These are phyloP conservation scores for Aureobasidium mangrovei DNA, from an alignment of 2,329 filamentous ascomycete species.

Conservation along the genomic window DNA sequence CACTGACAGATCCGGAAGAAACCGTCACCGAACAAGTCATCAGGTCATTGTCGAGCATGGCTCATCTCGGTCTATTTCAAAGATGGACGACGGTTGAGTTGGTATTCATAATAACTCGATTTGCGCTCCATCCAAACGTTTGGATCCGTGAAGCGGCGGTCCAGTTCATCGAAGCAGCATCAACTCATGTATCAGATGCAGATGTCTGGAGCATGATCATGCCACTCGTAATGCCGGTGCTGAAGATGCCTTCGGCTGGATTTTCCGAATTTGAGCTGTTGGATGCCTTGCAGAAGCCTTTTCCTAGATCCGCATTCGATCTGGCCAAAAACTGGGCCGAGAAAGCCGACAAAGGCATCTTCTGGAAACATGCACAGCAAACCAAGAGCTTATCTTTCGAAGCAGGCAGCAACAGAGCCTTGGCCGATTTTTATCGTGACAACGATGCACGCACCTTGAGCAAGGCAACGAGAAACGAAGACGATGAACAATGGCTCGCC, in stretches of 20 bases:
- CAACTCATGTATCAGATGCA: conserved; percentile 65
- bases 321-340: conserved; percentile 78
- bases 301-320: conserved; percentile 74
- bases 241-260: conserved; percentile 63
- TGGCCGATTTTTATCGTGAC: conserved; percentile 20
- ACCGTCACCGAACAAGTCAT: conserved; percentile 88
- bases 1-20: conserved; percentile 84
- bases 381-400: conserved; percentile 59
- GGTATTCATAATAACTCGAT: conserved; percentile 71
- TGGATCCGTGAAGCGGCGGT: conserved; percentile 91
- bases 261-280: conserved; percentile 67
- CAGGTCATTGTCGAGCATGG: conserved; percentile 79
- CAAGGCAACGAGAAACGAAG: conserved; percentile 68
- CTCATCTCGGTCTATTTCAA: conserved; percentile 78
- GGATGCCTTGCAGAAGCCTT: conserved; percentile 71
- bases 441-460: conserved; percentile 47
- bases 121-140: conserved; percentile 85
- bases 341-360: conserved; percentile 70
- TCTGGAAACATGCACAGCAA: conserved; percentile 73
- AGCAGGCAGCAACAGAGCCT: conserved; percentile 12
- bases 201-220: conserved; percentile 77
- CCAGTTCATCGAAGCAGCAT: conserved; percentile 70
- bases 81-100: conserved; percentile 79
- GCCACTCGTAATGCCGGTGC: conserved; percentile 70
- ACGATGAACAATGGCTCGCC: conserved; percentile 89